phyloP scores from a whole-genome alignment of 2,329 filamentous ascomycete species.

The Macrophomina tecta region DNA sequence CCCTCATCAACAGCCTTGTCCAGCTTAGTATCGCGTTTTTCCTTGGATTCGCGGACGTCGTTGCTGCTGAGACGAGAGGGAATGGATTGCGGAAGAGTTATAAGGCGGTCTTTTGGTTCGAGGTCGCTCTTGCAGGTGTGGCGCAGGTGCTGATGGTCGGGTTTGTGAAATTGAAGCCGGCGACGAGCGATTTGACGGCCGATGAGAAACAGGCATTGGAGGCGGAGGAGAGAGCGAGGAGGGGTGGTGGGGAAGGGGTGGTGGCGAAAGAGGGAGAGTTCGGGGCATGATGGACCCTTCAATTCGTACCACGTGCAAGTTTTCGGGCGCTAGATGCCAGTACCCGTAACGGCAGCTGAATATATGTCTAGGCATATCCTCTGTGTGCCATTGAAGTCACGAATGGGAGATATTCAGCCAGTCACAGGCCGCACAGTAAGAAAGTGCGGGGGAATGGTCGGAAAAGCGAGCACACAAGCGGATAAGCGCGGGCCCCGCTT shows the following conservation, averaged over 20 bases:
- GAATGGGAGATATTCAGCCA: neutral
- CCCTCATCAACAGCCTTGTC: slow-evolving; percentile 71
- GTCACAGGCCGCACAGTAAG: neutral
- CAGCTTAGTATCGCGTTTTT: slow-evolving; percentile 76
- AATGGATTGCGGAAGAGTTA: slow-evolving; percentile 60
- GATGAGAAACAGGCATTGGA: slow-evolving; percentile 27
- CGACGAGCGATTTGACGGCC: slow-evolving; percentile 28
- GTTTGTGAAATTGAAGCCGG: slow-evolving; percentile 29
- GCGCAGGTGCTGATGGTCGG: slow-evolving; percentile 26
- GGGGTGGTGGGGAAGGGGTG: neutral
- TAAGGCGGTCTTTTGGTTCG: slow-evolving; percentile 71
- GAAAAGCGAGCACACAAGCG: neutral
- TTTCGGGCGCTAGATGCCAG: no score
- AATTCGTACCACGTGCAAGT: no score
- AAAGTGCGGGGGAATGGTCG: slow-evolving; percentile 2
- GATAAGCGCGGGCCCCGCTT: slow-evolving; percentile 11
- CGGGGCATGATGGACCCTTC: no score
- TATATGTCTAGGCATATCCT: neutral
- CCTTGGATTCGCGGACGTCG: slow-evolving; percentile 72
- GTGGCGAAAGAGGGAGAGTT: neutral
- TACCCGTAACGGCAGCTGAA: no score
- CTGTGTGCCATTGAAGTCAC: neutral
- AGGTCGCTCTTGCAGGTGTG: slow-evolving; percentile 50
- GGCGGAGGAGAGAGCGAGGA: neutral
- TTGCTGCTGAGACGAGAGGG: slow-evolving; percentile 55